phyloP scores from a whole-genome alignment of 2,329 filamentous ascomycete genomes.

The Clarireedia sp. region DNA sequence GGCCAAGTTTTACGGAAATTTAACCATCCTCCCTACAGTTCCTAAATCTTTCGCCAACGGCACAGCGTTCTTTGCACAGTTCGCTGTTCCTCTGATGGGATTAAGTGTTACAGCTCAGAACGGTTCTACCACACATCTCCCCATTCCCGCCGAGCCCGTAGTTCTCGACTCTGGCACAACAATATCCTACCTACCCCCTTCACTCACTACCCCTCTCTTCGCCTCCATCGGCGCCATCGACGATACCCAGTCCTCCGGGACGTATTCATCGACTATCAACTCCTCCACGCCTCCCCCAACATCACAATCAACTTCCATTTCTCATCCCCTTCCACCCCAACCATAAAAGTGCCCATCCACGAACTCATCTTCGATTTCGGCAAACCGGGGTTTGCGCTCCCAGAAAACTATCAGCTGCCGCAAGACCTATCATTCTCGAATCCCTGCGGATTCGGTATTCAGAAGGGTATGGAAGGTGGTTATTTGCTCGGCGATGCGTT shows the following conservation, averaged over 20 bases:
- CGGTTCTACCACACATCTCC: conserved; percentile 12
- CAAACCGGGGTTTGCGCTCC: conserved; percentile 6
- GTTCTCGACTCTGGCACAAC: conserved; percentile 60
- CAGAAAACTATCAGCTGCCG: conserved; percentile 3
- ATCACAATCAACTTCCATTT: conserved; percentile 40
- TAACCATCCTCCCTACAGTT: conserved; percentile 19
- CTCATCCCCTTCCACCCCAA: conserved; percentile 33
- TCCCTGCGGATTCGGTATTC: conserved; percentile 46
- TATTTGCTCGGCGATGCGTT: conserved; percentile 42
- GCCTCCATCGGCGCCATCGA: conserved; percentile 33
- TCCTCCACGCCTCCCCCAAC: conserved; percentile 30
- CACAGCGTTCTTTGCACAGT: conserved; percentile 12
- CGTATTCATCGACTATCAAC: conserved; percentile 32
- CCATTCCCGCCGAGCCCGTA: conserved; percentile 34
- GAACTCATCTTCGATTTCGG: conserved; percentile 35
- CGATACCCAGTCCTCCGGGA: conserved; percentile 12
- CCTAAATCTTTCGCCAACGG: conserved; percentile 13
- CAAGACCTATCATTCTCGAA: conserved; percentile 18
- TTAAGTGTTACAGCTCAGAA: conserved; percentile 23
- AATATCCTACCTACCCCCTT: conserved; percentile 53
- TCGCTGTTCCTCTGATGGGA: conserved; percentile 21
- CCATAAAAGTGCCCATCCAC: conserved; percentile 36
- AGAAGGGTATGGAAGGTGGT: conserved; percentile 13
- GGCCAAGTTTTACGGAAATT: conserved; percentile 35
- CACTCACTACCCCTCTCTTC: conserved; percentile 37